Percentiles rank a stretch among this genome's conserved stretches.
phyloP scores from a whole-genome alignment of 2,329 filamentous ascomycete genomes.

The Colletotrichum lupini region DNA sequence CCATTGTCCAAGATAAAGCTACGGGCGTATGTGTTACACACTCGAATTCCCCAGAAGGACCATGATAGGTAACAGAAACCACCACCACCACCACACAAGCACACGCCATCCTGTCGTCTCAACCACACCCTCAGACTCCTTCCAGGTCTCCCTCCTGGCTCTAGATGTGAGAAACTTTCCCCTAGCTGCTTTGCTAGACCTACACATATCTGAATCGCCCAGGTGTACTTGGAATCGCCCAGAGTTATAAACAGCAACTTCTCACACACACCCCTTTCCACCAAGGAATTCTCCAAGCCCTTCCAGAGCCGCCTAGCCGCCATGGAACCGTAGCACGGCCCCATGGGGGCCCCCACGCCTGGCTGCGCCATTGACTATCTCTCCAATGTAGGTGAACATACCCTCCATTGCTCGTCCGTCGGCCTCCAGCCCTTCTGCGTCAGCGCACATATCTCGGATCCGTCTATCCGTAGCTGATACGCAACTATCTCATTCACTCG shows the following conservation, averaged over 20 bases:
- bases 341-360: not conserved
- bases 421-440: not conserved
- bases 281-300: not conserved
- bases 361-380: no score
- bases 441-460: conserved; percentile 20
- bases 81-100: not conserved
- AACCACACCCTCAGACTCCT: not conserved
- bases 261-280: not conserved
- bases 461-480: not conserved
- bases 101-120: not conserved
- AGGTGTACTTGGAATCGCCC: not conserved
- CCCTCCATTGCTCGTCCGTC: not conserved
- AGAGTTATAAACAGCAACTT: no score
- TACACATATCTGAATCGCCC: not conserved
- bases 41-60: not conserved
- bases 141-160: not conserved
- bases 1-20: not conserved
- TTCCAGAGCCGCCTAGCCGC: not conserved
- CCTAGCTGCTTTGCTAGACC: not conserved
- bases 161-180: not conserved
- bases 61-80: not conserved
- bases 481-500: not conserved
- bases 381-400: not conserved
- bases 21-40: not conserved
- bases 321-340: not conserved